Evolutionary conservation across 192 early-diverging fungal species (phyloP).

Genomic region (Thamnidium elegans): DNA sequence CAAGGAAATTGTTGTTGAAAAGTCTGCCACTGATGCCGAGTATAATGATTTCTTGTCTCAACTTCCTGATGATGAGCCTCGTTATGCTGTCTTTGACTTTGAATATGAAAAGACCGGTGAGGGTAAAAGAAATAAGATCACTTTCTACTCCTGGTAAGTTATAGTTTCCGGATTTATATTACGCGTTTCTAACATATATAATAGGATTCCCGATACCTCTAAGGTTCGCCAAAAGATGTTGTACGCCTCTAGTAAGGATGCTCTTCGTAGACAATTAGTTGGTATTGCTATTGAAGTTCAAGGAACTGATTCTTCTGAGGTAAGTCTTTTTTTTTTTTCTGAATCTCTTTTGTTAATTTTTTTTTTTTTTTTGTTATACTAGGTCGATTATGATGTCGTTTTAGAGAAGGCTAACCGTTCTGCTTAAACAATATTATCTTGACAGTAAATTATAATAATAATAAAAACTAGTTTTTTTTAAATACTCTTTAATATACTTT

Average conservation of each 20-base stretch:
- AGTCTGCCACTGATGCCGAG: conserved; percentile 36
- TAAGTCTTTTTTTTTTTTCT: conserved; percentile 34
- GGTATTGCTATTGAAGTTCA: conserved; percentile 79
- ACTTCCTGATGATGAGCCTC: conserved; percentile 68
- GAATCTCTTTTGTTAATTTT: not conserved
- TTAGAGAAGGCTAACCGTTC: conserved; percentile 57
- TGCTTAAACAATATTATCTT: conserved; percentile 25
- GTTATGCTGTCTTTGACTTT: conserved; percentile 90
- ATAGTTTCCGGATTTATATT: not conserved
- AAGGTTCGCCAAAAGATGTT: conserved; percentile 85
- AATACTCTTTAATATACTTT: conserved; percentile 9
- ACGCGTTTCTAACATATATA: not conserved
- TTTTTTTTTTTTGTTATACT: not conserved
- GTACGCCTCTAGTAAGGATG: conserved; percentile 84
- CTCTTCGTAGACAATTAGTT: conserved; percentile 66
- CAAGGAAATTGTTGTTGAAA: conserved; percentile 69
- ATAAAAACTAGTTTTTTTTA: too few relatives aligned
- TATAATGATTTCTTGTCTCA: conserved; percentile 70
- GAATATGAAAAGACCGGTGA: conserved; percentile 62
- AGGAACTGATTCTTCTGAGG: conserved; percentile 79
- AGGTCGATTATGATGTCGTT: conserved; percentile 57
- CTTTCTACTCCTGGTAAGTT: conserved; percentile 79
- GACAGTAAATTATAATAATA: too few relatives aligned
- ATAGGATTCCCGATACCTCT: conserved; percentile 76
- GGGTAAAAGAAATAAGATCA: conserved; percentile 79